These are phyloP conservation scores for Calonectria pseudoreteaudii DNA, from an alignment of 2,329 filamentous ascomycete species.

Conservation along the genomic window DNA sequence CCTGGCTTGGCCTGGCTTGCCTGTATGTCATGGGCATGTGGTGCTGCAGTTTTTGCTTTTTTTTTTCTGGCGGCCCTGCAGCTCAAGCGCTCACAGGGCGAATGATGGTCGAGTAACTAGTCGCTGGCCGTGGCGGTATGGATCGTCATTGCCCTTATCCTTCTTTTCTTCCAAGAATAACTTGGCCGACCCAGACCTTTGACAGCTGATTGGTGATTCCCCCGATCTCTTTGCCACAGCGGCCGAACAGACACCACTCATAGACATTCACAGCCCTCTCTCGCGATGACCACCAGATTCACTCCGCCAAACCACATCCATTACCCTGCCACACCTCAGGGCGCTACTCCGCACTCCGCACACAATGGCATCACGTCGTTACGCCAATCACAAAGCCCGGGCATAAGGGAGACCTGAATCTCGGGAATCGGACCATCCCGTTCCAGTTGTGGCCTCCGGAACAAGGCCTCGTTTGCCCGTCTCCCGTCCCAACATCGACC, in stretches of 20 bases:
- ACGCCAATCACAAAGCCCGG: conserved; percentile 10
- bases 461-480: conserved; percentile 25
- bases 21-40: conserved; percentile 6
- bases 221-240: background rate
- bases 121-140: background rate
- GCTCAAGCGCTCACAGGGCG: conserved; percentile 11
- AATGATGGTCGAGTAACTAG: conserved; percentile 1
- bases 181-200: background rate
- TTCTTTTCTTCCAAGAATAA: conserved; percentile 23
- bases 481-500: conserved; percentile 7
- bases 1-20: background rate
- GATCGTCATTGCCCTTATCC: conserved; percentile 15
- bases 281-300: background rate
- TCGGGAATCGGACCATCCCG: conserved; percentile 40
- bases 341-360: background rate
- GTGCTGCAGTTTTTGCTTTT: conserved; percentile 21
- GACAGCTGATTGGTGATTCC: background rate
- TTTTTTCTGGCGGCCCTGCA: conserved; percentile 5
- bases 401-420: conserved; percentile 34
- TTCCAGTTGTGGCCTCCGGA: conserved; percentile 33
- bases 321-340: background rate
- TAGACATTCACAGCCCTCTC: background rate
- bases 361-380: background rate
- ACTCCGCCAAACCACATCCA: background rate
- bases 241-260: conserved; percentile 7